Evolutionary conservation across 306 rosid species (phyloP).

Genomic region (Prunus mongolica): DNA sequence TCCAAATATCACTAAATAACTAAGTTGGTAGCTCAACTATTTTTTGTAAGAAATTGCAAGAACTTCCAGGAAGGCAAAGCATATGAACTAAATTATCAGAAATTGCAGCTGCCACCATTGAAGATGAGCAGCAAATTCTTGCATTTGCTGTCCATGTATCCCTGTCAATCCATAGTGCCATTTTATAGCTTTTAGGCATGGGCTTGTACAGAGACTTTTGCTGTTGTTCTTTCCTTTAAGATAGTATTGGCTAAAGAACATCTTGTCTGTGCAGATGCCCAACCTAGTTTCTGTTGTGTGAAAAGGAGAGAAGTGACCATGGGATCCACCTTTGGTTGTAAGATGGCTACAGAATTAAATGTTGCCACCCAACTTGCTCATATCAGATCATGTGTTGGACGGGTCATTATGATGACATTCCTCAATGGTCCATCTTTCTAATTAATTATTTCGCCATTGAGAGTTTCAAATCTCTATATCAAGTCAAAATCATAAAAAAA

Average conservation of each 20-base stretch:
- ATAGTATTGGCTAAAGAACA: background rate
- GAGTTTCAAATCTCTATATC: background rate
- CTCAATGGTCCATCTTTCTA: background rate
- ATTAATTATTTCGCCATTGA: background rate
- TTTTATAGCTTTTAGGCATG: background rate
- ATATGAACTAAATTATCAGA: background rate
- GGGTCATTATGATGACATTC: slow-evolving; percentile 23
- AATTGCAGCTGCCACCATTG: background rate
- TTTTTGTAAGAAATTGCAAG: background rate
- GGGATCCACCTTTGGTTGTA: slow-evolving; percentile 44
- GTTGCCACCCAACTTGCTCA: slow-evolving; percentile 39
- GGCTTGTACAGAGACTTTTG: background rate
- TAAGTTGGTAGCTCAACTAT: too few relatives aligned
- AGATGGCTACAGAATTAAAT: slow-evolving; percentile 45
- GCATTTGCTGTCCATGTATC: background rate
- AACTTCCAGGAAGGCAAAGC: background rate
- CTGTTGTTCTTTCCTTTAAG: background rate
- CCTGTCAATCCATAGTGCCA: background rate
- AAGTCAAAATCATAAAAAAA: too few relatives aligned
- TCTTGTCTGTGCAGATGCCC: slow-evolving; percentile 6
- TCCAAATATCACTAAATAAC: too few relatives aligned
- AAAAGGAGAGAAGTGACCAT: slow-evolving; percentile 30
- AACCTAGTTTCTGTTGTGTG: slow-evolving; percentile 29
- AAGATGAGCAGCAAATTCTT: background rate
- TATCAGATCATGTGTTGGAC: background rate